Percentiles rank a stretch among this genome's conserved stretches.
These are phyloP conservation scores for Gastrodia elata DNA, from an alignment of 106 monocot genomes.

Conservation along the genomic window DNA sequence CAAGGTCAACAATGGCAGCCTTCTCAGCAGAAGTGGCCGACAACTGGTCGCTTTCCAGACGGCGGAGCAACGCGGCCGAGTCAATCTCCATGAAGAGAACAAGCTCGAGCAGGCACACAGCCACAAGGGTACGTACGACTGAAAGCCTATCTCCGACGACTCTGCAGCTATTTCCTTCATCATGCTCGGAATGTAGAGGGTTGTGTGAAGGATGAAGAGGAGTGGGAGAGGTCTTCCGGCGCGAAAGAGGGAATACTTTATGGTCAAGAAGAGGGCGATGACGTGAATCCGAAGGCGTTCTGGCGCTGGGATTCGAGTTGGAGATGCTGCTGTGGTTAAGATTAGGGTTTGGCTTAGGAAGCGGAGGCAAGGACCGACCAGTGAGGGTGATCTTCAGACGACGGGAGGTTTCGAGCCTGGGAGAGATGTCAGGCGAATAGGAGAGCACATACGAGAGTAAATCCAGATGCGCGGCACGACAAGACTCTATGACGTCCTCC, in stretches of 20 bases:
- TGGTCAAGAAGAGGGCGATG: constrained; percentile 13
- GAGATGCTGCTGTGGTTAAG: constrained; percentile 13
- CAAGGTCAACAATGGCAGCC: constrained; percentile 60
- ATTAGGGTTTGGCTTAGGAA: constrained; percentile 35
- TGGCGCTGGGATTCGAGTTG: constrained; percentile 1
- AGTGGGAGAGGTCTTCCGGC: constrained; percentile 7
- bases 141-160: constrained; percentile 34
- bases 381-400: constrained; percentile 74
- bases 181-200: not conserved
- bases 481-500: constrained; percentile 29
- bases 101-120: constrained; percentile 81
- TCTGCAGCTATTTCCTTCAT: constrained; percentile 3
- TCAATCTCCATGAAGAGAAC: constrained; percentile 78
- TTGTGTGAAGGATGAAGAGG: constrained; percentile 3
- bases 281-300: constrained; percentile 15
- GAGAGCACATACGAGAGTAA: constrained; percentile 58
- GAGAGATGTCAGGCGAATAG: constrained; percentile 56
- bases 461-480: constrained; percentile 36
- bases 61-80: constrained; percentile 51
- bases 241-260: constrained; percentile 11
- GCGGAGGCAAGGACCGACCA: constrained; percentile 64
- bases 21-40: constrained; percentile 50
- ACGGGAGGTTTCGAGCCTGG: constrained; percentile 66
- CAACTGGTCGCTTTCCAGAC: constrained; percentile 54
- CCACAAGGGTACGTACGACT: constrained; percentile 75